Base-by-base conservation (phyloP, 2,329 filamentous ascomycete genomes). In the Trichoderma atrobrunneum region DNA sequence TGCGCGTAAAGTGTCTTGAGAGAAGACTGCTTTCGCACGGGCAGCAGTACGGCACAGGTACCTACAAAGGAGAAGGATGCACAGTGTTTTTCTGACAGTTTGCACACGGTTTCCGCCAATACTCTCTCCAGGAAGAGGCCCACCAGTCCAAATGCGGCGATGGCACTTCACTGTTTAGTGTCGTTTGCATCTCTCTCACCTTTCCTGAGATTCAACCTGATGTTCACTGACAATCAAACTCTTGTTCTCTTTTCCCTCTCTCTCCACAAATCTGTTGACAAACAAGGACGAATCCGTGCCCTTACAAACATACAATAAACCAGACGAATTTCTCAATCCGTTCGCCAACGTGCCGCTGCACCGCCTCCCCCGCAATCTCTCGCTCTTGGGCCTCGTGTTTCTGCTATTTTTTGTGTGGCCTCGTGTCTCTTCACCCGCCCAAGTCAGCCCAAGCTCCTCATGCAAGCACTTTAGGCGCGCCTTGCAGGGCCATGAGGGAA, bases 391-490 rank as follows among this genome's bases (percentile, higher is more conserved):
- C 54, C 36, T 69, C 39, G 24, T 65, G 30, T 65, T 51, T 64
- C 30, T 64, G 24, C 39, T 64, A 43, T 51, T 51, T 36, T 30
- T 48, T 54, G 30, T 39, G 61, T 14, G 26, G n/a, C 21, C 64
- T 43, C 63, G 63, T 66, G 36, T 65, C 62, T 65, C 48, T 56
- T 65, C 28, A 24, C 62, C 63, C 24, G 48, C 30, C 56, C 63
- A 32, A 34, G 36, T 64, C 36, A 54, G 21, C 14, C 43, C 16
- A 36, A 21, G 30, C 24, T 60, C 57, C 11, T 48, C 65, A 68
- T 68, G 65, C 67, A 70, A 62, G 67, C 67, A 70, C 67, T 70
- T 61, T 70, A 70, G 11, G 16, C 57, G 39, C 57, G 57, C 56
- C 67, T 24, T 62, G 67, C 67, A 70, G 67, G 66, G 66, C 66